phyloP scores from a whole-genome alignment of 2,329 filamentous ascomycete species.

The Ambrosiella cleistominuta region DNA sequence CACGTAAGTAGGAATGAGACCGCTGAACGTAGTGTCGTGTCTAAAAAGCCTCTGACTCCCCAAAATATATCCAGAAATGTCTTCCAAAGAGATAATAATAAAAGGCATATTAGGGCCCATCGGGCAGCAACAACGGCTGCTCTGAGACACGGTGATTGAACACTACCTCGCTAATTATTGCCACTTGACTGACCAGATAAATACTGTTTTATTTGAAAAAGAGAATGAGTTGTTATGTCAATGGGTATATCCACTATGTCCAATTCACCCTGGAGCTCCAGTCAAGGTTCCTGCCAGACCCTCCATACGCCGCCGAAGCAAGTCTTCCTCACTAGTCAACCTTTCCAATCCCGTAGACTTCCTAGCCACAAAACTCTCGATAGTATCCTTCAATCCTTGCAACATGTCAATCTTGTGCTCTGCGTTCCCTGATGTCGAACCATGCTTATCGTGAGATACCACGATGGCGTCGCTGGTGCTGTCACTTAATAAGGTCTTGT shows the following conservation, averaged over 20 bases:
- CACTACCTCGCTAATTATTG: too few species aligned
- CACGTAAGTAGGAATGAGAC: too few species aligned
- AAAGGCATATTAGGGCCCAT: too few species aligned
- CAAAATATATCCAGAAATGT: too few species aligned
- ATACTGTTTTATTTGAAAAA: too few species aligned
- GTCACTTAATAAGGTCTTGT: neutral
- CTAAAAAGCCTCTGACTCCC: too few species aligned
- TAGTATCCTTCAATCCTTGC: slow-evolving; percentile 17
- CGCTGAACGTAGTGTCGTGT: too few species aligned
- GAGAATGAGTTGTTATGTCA: neutral
- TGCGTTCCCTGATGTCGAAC: slow-evolving; percentile 15
- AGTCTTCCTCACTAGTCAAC: slow-evolving; percentile 39
- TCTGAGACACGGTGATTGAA: too few species aligned
- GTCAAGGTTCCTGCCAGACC: slow-evolving; percentile 37
- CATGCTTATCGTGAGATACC: slow-evolving; percentile 13
- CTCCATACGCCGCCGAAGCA: slow-evolving; percentile 40
- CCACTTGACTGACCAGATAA: too few species aligned
- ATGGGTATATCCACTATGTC: neutral
- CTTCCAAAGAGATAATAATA: too few species aligned
- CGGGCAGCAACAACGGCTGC: too few species aligned
- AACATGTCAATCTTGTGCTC: slow-evolving; percentile 18
- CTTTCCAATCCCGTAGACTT: slow-evolving; percentile 33
- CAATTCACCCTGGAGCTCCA: slow-evolving; percentile 19
- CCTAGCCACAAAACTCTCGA: slow-evolving; percentile 15
- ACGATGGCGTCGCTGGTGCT: slow-evolving; percentile 14